phyloP scores from a whole-genome alignment of 2,329 filamentous ascomycete genomes.

The Diaporthe aspalathi region DNA sequence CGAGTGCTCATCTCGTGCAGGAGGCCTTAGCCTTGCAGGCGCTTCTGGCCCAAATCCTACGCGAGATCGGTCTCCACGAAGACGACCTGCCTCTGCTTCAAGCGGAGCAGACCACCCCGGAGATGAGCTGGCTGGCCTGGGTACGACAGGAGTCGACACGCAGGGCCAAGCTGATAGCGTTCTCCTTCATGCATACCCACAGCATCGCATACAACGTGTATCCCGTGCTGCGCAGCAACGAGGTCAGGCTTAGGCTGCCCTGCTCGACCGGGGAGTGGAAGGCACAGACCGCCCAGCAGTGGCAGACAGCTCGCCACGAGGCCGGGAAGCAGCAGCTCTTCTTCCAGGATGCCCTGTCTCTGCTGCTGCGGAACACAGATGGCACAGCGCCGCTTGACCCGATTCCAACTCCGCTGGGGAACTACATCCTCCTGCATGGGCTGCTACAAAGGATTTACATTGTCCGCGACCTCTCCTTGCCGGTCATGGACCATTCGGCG shows the following conservation, averaged over 20 bases:
- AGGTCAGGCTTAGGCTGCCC: constrained; percentile 50
- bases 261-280: constrained; percentile 53
- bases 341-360: constrained; percentile 51
- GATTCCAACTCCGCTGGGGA: constrained; percentile 51
- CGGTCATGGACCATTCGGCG: constrained; percentile 42
- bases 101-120: not conserved
- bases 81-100: constrained; percentile 28
- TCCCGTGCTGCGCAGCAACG: constrained; percentile 51
- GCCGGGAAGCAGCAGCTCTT: constrained; percentile 49
- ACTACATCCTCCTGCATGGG: constrained; percentile 53
- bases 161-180: constrained; percentile 52
- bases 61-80: constrained; percentile 50
- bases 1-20: constrained; percentile 47
- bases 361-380: constrained; percentile 47
- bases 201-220: constrained; percentile 54
- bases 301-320: constrained; percentile 46
- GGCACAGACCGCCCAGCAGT: constrained; percentile 46
- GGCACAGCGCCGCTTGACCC: constrained; percentile 47
- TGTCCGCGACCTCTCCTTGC: constrained; percentile 51
- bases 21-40: constrained; percentile 51
- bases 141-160: constrained; percentile 48
- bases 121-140: constrained; percentile 43
- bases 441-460: constrained; percentile 53
- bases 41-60: constrained; percentile 49
- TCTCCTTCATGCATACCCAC: constrained; percentile 53